Evolutionary conservation across 306 rosid species (phyloP), one percentile per base, ranked within the genome.

Genomic region (Fagus sylvatica): DNA sequence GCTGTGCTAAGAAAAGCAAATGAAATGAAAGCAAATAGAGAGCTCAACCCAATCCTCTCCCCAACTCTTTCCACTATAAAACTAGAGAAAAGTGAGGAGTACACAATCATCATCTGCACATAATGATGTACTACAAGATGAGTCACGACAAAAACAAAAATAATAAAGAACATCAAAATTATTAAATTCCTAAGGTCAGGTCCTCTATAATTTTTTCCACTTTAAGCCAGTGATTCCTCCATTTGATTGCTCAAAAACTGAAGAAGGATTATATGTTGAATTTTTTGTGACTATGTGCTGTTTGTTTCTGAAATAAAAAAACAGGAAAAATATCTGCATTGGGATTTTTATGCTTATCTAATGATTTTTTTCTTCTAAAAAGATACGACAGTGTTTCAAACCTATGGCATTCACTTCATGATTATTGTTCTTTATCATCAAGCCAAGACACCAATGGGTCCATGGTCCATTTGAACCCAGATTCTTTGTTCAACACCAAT

Each of bases 21-120:
- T 11, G 77, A 70, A 68, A 80, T 65, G 64, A 91, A 85, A 60
- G 84, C 80, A 81, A 80, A 77, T 78, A 84, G 73, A 76, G 84
- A 83, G 48, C 84, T 83, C 22, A 87, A 36, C 19, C 93, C 91
- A 37, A 81, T 84, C 76, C 78, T 79, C 67, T 42, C 79, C 71
- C 96, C 82, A 59, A 83, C 43, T 87, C 90, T 89, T 85, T 91
- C 93, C 19, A 84, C 80, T 41, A 85, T 60, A 81, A 89, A 82
- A 80, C 85, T 78, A 69, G 91, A 87, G 51, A 89, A 84, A 85
- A 91, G 87, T 8, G 91, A 85, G 74, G 89, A 84, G 72, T 78
- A 82, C 19, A 84, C 91, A 59, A 91, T 76, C 91, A 87, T 85
- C 90, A 89, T 89, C 91, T 91, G 89, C 82, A 86, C 57, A 76